Evolutionary conservation across 495 filamentous ascomycete species (phyloP), one percentile per base, ranked within the genome.

Genomic region (Podospora australis): DNA sequence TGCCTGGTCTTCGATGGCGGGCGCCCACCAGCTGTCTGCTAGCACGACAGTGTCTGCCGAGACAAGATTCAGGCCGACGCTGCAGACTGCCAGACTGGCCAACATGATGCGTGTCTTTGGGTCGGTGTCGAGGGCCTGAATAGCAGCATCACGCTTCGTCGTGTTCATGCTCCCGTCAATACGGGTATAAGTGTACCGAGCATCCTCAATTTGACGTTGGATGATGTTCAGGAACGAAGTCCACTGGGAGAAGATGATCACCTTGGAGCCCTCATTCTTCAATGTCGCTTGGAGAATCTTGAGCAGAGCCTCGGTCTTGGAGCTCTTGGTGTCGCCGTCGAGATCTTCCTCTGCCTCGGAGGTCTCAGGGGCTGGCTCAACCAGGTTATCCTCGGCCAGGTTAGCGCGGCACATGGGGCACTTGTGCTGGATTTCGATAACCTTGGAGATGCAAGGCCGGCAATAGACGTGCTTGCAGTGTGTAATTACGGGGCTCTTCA

Each of bases 231-330:
- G 74, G 70, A 95, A 96, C 4, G 79, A 83, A 0, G 90, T 96
- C 90, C 90, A 97, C 60, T 96, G 90, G 9, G 83, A 88, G 71
- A 97, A 97, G 26, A 96, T 77, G 44, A 97, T 81, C 3, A 88
- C 86, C 61, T 96, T 96, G 32, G 80, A 88, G 6, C 70, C 73
- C 0, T 80, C 68, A 14, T 84, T 81, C 52, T 79, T 78, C 8
- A 82, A 75, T 34, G 81, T 80, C 1, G 86, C 87, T 10, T 77
- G 80, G 6, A 95, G 68, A 49, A 96, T 90, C 47, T 82, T 79
- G 56, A 94, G 70, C 1, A 96, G 70, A 4, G 86, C 83, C 55
- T 91, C 84, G 39, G 91, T 86, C 65, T 96, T 96, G 57, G 84
- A 88, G 60, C 84, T 88, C 44, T 80, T 78, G 13, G 77, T 77